Conservation (phyloP, 2,329 filamentous ascomycete genomes). For the Aspergillus fischeri region DNA sequence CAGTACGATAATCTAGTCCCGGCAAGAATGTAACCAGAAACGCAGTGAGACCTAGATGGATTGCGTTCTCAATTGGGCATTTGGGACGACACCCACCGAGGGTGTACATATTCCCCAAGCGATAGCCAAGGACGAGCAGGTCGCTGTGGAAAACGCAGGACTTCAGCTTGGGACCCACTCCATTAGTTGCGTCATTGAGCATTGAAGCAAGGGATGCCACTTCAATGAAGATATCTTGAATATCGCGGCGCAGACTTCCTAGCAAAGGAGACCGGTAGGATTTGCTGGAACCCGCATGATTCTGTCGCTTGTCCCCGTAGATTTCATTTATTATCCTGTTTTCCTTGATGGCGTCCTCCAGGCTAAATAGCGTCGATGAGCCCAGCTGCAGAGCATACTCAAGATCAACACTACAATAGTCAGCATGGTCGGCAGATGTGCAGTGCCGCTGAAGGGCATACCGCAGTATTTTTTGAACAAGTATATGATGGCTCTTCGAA, state of each 20-base stretch:
- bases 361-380: not conserved
- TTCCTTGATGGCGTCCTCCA: not conserved
- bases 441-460: not conserved
- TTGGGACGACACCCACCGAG: not conserved
- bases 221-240: not conserved
- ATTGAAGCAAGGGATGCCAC: not conserved
- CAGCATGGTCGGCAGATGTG: not conserved
- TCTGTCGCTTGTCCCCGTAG: not conserved
- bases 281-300: not conserved
- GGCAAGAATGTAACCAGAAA: not conserved
- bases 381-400: not conserved
- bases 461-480: not conserved
- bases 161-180: not conserved
- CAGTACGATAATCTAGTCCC: not conserved
- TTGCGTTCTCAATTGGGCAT: not conserved
- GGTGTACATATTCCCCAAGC: not conserved
- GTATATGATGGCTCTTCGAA: not conserved
- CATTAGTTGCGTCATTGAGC: not conserved
- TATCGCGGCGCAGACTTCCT: not conserved
- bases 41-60: not conserved
- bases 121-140: not conserved
- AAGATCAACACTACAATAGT: not conserved
- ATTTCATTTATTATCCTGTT: not conserved
- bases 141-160: not conserved
- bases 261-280: not conserved